Conservation (phyloP, 1,284 basidiomycete species). For the Cutaneotrichosporon sp. region DNA sequence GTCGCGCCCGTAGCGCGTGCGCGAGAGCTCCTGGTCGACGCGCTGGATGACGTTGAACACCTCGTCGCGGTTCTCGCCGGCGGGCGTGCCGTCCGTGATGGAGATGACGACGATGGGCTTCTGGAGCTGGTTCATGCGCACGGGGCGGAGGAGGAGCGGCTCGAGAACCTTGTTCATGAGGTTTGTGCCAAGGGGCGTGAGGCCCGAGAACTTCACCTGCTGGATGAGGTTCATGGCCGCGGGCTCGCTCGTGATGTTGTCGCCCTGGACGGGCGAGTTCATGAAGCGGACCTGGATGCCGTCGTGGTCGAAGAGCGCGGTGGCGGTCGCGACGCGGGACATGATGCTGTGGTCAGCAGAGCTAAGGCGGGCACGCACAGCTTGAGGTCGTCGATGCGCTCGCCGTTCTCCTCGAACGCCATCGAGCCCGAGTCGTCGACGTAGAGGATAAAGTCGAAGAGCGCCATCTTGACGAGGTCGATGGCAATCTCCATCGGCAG, state of each 20-base stretch:
- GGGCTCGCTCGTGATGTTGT: slow-evolving; percentile 53
- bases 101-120: slow-evolving; percentile 56
- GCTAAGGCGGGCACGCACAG: slow-evolving; percentile 31
- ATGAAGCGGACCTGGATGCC: slow-evolving; percentile 57
- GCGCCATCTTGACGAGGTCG: slow-evolving; percentile 53
- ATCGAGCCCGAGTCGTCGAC: slow-evolving; percentile 55
- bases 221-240: slow-evolving; percentile 51
- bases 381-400: slow-evolving; percentile 56
- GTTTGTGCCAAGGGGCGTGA: slow-evolving; percentile 55
- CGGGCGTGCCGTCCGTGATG: slow-evolving; percentile 54
- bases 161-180: slow-evolving; percentile 55
- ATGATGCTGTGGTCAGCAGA: slow-evolving; percentile 39
- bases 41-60: slow-evolving; percentile 53
- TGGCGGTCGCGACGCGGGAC: slow-evolving; percentile 54
- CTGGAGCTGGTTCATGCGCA: slow-evolving; percentile 46
- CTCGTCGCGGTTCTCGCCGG: slow-evolving; percentile 53
- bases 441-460: slow-evolving; percentile 53
- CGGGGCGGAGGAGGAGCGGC: slow-evolving; percentile 55
- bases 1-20: slow-evolving; percentile 54
- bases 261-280: slow-evolving; percentile 55
- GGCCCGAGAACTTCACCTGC: slow-evolving; percentile 56
- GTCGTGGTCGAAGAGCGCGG: slow-evolving; percentile 56
- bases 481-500: slow-evolving; percentile 55
- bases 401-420: slow-evolving; percentile 54
- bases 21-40: slow-evolving; percentile 46